phyloP scores from a whole-genome alignment of 371 early-diverging fungal species.

The Syncephalastrum monosporum region DNA sequence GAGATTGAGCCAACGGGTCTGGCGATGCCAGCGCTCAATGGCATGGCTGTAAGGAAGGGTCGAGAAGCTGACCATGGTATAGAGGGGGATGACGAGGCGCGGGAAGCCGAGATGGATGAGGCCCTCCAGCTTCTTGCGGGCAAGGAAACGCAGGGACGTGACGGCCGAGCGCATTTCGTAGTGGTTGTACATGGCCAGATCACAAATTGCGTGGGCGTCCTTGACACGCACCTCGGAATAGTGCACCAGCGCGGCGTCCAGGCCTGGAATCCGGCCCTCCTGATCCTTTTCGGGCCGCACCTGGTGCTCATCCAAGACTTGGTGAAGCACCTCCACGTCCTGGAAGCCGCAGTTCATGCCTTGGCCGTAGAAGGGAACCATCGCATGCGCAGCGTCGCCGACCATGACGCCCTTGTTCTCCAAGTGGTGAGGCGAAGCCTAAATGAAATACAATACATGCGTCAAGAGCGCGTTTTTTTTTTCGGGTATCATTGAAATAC shows the following conservation, averaged over 20 bases:
- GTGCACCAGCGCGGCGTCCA: constrained; percentile 63
- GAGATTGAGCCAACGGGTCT: constrained; percentile 54
- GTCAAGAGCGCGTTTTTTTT: not conserved
- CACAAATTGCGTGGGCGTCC: constrained; percentile 92
- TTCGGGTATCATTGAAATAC: constrained; percentile 19
- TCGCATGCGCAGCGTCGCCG: constrained; percentile 97
- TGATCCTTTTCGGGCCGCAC: constrained; percentile 19
- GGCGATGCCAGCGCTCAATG: constrained; percentile 56
- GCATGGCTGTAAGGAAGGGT: constrained; percentile 84
- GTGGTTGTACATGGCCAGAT: constrained; percentile 94
- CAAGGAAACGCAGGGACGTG: constrained; percentile 63
- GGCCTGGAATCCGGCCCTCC: constrained; percentile 16
- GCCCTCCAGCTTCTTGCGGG: constrained; percentile 79
- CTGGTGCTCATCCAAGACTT: constrained; percentile 58
- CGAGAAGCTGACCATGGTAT: constrained; percentile 96
- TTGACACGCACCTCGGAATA: constrained; percentile 73
- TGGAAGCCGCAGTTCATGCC: constrained; percentile 99
- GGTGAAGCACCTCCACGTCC: constrained; percentile 80
- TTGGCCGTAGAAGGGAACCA: constrained; percentile 97
- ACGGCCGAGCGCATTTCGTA: constrained; percentile 93
- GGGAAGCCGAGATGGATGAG: constrained; percentile 76
- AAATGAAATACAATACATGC: not conserved
- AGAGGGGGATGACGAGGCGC: constrained; percentile 77
- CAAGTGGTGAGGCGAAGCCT: constrained; percentile 88
- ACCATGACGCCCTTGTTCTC: constrained; percentile 75